Evolutionary conservation across 2,329 filamentous ascomycete species (phyloP), one percentile per base, ranked within the genome.

Genomic region (Bipolaris gigantea): DNA sequence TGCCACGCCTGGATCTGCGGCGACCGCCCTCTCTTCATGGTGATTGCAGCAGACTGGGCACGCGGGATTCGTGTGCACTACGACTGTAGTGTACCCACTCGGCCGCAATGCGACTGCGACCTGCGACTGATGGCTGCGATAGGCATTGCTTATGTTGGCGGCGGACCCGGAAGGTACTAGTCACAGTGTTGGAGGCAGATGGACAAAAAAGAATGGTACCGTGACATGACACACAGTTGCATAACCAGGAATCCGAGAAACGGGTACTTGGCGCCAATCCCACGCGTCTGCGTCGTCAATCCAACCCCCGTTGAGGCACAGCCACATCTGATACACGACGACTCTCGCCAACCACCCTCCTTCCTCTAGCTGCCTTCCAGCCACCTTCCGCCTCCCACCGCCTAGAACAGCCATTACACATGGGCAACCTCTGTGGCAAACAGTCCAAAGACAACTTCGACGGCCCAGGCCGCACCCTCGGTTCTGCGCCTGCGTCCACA

Each of bases 361-460:
- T 27, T n/a, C 8, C 15, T 15, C 10, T 42, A 43, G 16, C 16
- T 43, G 27, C 27, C 27, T 30, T 11, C 10, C 13, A 30, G 27
- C 10, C 5, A 1, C 25, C 40, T 9, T 34, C 41, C 9, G 19
- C 23, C 15, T 18, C 43, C 33, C 15, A 18, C 42, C 32, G 6
- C 42, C 4, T 27, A 4, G n/a, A 21, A n/a, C 34, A 23, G 27
- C 38, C 27, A 23, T 50, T 21, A 44, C 51, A 44, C 61, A 96
- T 97, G 92, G 92, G 92, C 55, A 93, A 91, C 73, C 82, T 91
- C 76, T 96, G 90, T 79, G 89, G 90, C 72, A 92, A 90, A 58
- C 58, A 73, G 74, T 82, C 83, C 59, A 67, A 79, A 60, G 65
- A 78, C 39, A 80, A 84, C 73, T 94, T 92, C 78, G 77, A 84